These are phyloP conservation scores for Pseudozyma thailandica DNA, from an alignment of 1,284 basidiomycete genomes.

Conservation along the genomic window DNA sequence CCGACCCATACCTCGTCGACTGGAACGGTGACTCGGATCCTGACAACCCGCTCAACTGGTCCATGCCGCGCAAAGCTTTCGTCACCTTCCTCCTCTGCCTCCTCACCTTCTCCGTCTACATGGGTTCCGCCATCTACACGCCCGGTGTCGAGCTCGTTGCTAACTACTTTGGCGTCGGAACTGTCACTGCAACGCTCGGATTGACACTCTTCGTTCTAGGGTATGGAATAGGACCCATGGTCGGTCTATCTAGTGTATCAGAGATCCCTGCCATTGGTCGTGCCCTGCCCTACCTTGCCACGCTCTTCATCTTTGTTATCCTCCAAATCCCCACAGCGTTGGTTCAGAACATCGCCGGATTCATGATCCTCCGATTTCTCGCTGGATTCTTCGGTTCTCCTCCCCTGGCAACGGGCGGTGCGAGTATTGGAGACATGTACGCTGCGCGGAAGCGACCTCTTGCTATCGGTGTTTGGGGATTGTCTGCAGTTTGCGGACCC, in stretches of 20 bases:
- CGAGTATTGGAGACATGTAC: slow-evolving; percentile 55
- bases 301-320: slow-evolving; percentile 49
- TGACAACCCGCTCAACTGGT: slow-evolving; percentile 67
- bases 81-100: slow-evolving; percentile 62
- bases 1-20: slow-evolving; percentile 69
- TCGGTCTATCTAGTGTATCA: slow-evolving; percentile 63
- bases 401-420: slow-evolving; percentile 58
- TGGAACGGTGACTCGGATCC: slow-evolving; percentile 66
- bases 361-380: slow-evolving; percentile 57
- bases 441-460: slow-evolving; percentile 20
- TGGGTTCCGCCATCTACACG: slow-evolving; percentile 74
- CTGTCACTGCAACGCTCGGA: slow-evolving; percentile 38
- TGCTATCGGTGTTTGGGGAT: slow-evolving; percentile 53
- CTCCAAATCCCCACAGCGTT: slow-evolving; percentile 50
- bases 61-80: slow-evolving; percentile 54
- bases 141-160: slow-evolving; percentile 72
- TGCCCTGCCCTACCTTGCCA: slow-evolving; percentile 43
- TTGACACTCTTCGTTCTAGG: slow-evolving; percentile 55
- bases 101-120: slow-evolving; percentile 72
- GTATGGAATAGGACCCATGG: slow-evolving; percentile 58
- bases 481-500: slow-evolving; percentile 49
- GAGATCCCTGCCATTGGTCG: slow-evolving; percentile 66
- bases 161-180: slow-evolving; percentile 46
- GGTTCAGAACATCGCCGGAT: slow-evolving; percentile 34
- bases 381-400: slow-evolving; percentile 56